Evolutionary conservation across 2,329 filamentous ascomycete species (phyloP).

Genomic region (Amauroascus verrucosus): DNA sequence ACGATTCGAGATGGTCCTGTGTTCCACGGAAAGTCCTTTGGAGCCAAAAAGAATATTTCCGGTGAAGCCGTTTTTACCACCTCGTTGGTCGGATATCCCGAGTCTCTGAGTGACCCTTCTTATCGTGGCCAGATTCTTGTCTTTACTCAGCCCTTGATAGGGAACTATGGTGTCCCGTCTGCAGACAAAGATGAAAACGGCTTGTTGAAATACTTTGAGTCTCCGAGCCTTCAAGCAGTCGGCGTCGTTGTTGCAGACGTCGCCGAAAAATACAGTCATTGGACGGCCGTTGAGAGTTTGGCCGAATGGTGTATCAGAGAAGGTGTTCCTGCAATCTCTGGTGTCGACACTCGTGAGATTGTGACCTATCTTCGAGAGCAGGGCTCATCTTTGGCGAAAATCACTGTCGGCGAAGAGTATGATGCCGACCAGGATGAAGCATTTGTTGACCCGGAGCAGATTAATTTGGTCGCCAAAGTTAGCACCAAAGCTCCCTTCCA

Average conservation of each 20-base stretch:
- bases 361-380: conserved; percentile 93
- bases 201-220: conserved; percentile 95
- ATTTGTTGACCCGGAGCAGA: conserved; percentile 87
- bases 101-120: conserved; percentile 64
- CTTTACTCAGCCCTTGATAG: conserved; percentile 95
- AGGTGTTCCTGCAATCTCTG: conserved; percentile 89
- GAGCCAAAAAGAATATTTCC: conserved; percentile 90
- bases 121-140: conserved; percentile 82
- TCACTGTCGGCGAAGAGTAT: conserved; percentile 93
- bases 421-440: conserved; percentile 97
- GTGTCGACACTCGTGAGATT: conserved; percentile 92
- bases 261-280: conserved; percentile 89
- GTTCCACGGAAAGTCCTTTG: conserved; percentile 93
- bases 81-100: conserved; percentile 92
- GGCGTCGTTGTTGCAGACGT: conserved; percentile 94
- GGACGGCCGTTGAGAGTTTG: conserved; percentile 93
- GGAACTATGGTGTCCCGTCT: conserved; percentile 96
- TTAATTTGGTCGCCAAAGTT: conserved; percentile 91
- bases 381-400: conserved; percentile 88
- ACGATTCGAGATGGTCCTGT: conserved; percentile 94
- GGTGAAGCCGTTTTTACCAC: conserved; percentile 98
- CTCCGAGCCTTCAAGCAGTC: conserved; percentile 90
- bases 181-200: conserved; percentile 74
- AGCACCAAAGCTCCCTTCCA: conserved; percentile 98
- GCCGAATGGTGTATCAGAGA: conserved; percentile 92